Conservation (phyloP, 257 asterid genomes). For the Capsicum chinense region DNA sequence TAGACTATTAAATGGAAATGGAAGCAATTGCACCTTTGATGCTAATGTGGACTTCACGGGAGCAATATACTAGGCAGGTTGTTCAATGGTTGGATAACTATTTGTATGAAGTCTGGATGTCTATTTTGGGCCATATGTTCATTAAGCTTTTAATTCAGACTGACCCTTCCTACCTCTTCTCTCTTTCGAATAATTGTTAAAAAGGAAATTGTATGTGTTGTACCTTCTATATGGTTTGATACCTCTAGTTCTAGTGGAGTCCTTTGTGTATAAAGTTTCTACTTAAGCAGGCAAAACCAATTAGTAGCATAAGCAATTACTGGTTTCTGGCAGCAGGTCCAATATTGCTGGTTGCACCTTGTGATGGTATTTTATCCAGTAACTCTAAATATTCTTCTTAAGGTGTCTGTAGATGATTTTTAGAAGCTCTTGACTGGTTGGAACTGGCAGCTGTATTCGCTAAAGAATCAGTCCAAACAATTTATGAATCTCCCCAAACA, state of each 20-base stretch:
- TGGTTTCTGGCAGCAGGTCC: slow-evolving; percentile 9
- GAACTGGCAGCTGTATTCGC: background rate
- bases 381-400: background rate
- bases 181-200: background rate
- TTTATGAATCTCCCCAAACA: background rate
- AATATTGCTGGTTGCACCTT: slow-evolving; percentile 4
- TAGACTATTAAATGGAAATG: background rate
- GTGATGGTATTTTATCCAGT: slow-evolving; percentile 4
- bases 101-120: background rate
- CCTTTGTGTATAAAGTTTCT: background rate
- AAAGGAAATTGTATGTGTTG: background rate
- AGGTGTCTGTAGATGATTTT: slow-evolving; percentile 5
- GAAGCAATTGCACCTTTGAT: background rate
- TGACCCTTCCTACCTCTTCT: background rate
- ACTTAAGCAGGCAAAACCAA: background rate
- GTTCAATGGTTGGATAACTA: slow-evolving; percentile 16
- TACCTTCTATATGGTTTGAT: background rate
- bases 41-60: background rate
- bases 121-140: background rate
- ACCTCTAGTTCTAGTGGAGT: background rate
- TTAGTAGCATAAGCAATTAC: background rate
- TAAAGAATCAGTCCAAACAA: too few relatives aligned
- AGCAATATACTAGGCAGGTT: background rate
- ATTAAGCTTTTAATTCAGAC: background rate
- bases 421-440: slow-evolving; percentile 18